A percentile compares a stretch with the other conserved stretches of the same genome.
phyloP scores from a whole-genome alignment of 1,284 basidiomycete genomes.

The Malassezia dermatis region DNA sequence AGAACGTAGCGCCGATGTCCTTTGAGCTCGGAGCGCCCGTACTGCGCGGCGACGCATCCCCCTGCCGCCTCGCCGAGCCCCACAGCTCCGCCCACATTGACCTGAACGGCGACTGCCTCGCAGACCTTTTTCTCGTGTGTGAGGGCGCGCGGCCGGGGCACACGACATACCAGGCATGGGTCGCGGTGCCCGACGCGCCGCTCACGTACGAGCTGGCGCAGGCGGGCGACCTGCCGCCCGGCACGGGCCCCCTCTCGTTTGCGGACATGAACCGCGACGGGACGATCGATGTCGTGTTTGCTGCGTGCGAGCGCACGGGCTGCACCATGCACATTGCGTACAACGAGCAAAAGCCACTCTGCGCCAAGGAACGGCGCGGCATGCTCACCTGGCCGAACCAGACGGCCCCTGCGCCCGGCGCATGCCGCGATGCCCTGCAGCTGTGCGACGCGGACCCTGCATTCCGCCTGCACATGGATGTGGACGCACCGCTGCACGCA shows the following conservation, averaged over 20 bases:
- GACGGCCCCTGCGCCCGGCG: background rate
- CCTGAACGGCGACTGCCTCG: constrained; percentile 87
- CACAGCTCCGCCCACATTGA: constrained; percentile 95
- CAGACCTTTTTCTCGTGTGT: constrained; percentile 84
- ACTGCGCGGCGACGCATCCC: constrained; percentile 13
- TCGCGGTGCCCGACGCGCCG: constrained; percentile 23
- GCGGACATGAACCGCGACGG: constrained; percentile 93
- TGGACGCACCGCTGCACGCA: constrained; percentile 45
- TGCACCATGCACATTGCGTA: constrained; percentile 85
- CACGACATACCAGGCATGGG: constrained; percentile 71
- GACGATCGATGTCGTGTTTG: constrained; percentile 86
- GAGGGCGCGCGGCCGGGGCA: constrained; percentile 54
- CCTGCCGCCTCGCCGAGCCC: constrained; percentile 67
- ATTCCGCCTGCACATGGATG: constrained; percentile 66
- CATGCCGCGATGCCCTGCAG: constrained; percentile 58
- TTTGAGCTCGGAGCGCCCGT: constrained; percentile 10
- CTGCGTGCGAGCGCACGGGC: constrained; percentile 61
- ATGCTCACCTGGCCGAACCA: constrained; percentile 18
- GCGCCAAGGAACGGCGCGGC: constrained; percentile 48
- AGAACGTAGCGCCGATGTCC: constrained; percentile 22
- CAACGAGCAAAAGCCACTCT: constrained; percentile 80
- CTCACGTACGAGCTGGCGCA: constrained; percentile 59
- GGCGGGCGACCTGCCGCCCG: constrained; percentile 62
- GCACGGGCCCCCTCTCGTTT: constrained; percentile 70
- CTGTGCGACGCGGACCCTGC: constrained; percentile 71